These are phyloP conservation scores for Sparassis latifolia DNA, from an alignment of 1,284 basidiomycete genomes.

Conservation along the genomic window DNA sequence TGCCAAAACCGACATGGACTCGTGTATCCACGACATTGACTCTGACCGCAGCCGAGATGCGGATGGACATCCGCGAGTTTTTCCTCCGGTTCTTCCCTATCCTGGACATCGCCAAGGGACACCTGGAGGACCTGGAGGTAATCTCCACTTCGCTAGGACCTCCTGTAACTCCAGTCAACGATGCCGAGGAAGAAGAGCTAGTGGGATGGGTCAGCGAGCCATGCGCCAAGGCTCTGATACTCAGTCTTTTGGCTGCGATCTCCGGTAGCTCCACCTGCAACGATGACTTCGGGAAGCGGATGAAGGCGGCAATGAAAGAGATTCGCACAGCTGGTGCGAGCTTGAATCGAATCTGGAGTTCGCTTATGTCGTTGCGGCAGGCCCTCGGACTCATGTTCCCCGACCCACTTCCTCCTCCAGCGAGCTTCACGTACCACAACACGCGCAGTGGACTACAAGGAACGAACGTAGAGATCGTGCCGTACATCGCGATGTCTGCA, in stretches of 20 bases:
- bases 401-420: conserved; percentile 48
- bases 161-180: conserved; percentile 15
- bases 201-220: conserved; percentile 56
- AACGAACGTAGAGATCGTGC: conserved; percentile 10
- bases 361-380: conserved; percentile 36
- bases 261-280: conserved; percentile 33
- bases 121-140: conserved; percentile 61
- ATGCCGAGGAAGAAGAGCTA: conserved; percentile 33
- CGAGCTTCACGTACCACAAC: conserved; percentile 26
- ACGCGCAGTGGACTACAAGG: conserved; percentile 34
- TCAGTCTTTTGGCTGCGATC: conserved; percentile 52
- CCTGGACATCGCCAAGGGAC: conserved; percentile 45
- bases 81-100: conserved; percentile 52
- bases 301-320: conserved; percentile 42
- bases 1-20: conserved; percentile 40
- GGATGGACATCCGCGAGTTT: conserved; percentile 71
- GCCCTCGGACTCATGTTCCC: conserved; percentile 34
- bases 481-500: conserved; percentile 39
- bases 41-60: conserved; percentile 43
- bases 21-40: conserved; percentile 38
- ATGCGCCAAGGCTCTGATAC: conserved; percentile 53
- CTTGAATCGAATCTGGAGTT: conserved; percentile 54
- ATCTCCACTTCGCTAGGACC: conserved; percentile 33
- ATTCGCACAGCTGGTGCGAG: conserved; percentile 47
- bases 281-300: conserved; percentile 31